These are phyloP conservation scores for Hypomontagnella submonticulosa DNA, from an alignment of 495 filamentous ascomycete species.

Conservation along the genomic window DNA sequence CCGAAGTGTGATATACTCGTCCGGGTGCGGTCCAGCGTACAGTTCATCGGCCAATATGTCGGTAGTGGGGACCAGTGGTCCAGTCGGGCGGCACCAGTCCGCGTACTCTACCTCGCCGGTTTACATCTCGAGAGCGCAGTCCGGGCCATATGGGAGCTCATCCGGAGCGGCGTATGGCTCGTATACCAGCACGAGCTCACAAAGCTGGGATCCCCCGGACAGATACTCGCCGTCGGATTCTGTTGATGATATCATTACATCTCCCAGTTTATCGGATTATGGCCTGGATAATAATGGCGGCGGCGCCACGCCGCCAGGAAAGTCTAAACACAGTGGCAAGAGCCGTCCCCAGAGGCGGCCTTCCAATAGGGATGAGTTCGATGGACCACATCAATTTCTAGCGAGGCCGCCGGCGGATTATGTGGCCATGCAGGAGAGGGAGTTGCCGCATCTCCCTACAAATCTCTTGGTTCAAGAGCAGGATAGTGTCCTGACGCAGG, in stretches of 20 bases:
- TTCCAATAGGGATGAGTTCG: slow-evolving; percentile 89
- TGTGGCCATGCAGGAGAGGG: slow-evolving; percentile 77
- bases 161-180: slow-evolving; percentile 47
- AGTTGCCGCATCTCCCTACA: slow-evolving; percentile 83
- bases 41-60: slow-evolving; percentile 48
- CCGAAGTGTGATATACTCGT: slow-evolving; percentile 55
- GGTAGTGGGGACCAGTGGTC: slow-evolving; percentile 44
- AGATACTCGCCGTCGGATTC: slow-evolving; percentile 61
- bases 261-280: slow-evolving; percentile 58
- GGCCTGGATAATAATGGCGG: slow-evolving; percentile 53
- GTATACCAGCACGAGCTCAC: slow-evolving; percentile 50
- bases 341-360: slow-evolving; percentile 73
- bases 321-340: slow-evolving; percentile 61
- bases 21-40: slow-evolving; percentile 52
- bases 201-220: slow-evolving; percentile 54
- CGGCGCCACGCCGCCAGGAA: slow-evolving; percentile 51
- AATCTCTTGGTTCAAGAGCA: slow-evolving; percentile 85
- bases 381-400: slow-evolving; percentile 84
- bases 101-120: slow-evolving; percentile 46
- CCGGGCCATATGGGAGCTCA: slow-evolving; percentile 45
- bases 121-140: slow-evolving; percentile 51
- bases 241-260: slow-evolving; percentile 59
- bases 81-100: slow-evolving; percentile 49
- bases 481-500: slow-evolving; percentile 78
- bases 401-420: slow-evolving; percentile 71